These are phyloP conservation scores for Lodderomyces metapsilosis DNA, from an alignment of 1,139 yeast genomes.

Conservation along the genomic window DNA sequence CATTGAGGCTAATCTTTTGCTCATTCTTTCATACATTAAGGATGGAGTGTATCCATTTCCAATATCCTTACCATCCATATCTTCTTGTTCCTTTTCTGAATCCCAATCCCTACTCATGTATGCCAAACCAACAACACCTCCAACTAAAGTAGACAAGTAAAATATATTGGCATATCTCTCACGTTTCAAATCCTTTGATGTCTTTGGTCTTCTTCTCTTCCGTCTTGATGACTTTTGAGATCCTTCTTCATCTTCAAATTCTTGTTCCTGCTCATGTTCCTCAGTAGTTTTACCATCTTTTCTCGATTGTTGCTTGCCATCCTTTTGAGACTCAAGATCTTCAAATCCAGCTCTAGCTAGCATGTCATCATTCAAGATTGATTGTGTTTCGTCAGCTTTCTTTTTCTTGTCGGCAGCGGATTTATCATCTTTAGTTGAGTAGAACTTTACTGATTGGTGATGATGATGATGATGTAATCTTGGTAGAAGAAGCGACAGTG, in stretches of 20 bases:
- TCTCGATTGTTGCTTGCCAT: slow-evolving; percentile 1
- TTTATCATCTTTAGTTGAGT: slow-evolving; percentile 21
- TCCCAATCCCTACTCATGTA: slow-evolving; percentile 90
- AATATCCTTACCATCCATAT: slow-evolving; percentile 47
- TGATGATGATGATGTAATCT: slow-evolving; percentile 5
- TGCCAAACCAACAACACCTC: slow-evolving; percentile 61
- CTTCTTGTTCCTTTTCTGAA: slow-evolving; percentile 63
- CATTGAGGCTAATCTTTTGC: slow-evolving; percentile 68
- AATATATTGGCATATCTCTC: slow-evolving; percentile 70
- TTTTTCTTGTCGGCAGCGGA: slow-evolving; percentile 14
- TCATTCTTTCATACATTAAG: slow-evolving; percentile 66
- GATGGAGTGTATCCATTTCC: slow-evolving; percentile 69
- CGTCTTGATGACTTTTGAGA: slow-evolving; percentile 15
- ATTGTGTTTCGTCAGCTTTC: slow-evolving; percentile 36
- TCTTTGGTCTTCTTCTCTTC: slow-evolving; percentile 56
- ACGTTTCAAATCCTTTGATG: slow-evolving; percentile 57
- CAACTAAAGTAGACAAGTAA: slow-evolving; percentile 61
- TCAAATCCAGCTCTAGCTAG: slow-evolving; percentile 83
- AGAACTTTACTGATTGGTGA: slow-evolving; percentile 13
- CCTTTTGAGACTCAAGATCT: slow-evolving; percentile 22
- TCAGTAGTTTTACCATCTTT: background rate
- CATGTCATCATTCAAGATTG: slow-evolving; percentile 77
- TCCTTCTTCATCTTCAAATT: slow-evolving; percentile 3
- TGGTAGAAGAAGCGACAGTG: background rate
- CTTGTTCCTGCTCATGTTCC: slow-evolving; percentile 1